Evolutionary conservation across 1,284 basidiomycete genomes (phyloP).

Genomic region (Tilletia indica): DNA sequence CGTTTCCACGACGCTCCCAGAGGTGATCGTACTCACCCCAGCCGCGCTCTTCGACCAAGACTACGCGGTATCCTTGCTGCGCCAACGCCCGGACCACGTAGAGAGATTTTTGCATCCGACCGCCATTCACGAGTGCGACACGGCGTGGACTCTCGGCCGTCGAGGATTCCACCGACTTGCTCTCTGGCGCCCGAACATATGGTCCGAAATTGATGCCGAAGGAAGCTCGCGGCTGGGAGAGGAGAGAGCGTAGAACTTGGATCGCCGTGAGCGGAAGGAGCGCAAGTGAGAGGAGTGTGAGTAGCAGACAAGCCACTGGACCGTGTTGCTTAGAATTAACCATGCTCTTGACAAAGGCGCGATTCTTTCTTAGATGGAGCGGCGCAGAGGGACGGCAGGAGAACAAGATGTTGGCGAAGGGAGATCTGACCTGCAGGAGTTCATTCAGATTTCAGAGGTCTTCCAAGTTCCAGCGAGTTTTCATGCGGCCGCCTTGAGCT

Average conservation of each 20-base stretch:
- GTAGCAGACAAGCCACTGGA: neutral
- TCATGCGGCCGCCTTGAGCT: no score
- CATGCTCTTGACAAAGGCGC: no score
- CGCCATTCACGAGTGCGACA: constrained; percentile 57
- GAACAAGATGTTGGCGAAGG: no score
- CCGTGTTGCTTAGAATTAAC: neutral
- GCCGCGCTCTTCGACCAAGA: constrained; percentile 58
- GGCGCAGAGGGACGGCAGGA: no score
- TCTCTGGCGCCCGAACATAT: neutral
- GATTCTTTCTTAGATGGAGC: no score
- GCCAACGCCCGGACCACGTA: constrained; percentile 58
- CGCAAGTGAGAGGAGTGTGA: neutral
- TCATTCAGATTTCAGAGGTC: no score
- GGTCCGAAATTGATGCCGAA: neutral
- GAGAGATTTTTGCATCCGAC: constrained; percentile 58
- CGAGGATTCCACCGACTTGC: neutral
- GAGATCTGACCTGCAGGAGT: no score
- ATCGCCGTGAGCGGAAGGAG: neutral
- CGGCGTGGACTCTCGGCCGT: neutral
- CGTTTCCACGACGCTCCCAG: no score
- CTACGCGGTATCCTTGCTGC: constrained; percentile 58
- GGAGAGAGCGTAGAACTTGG: neutral
- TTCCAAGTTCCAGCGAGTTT: no score
- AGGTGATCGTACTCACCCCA: constrained; percentile 18
- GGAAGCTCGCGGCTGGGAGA: neutral